Percentiles rank a stretch among this genome's conserved stretches.
Conservation (phyloP, 768 basidiomycete genomes). For the Collybiopsis confluens region DNA sequence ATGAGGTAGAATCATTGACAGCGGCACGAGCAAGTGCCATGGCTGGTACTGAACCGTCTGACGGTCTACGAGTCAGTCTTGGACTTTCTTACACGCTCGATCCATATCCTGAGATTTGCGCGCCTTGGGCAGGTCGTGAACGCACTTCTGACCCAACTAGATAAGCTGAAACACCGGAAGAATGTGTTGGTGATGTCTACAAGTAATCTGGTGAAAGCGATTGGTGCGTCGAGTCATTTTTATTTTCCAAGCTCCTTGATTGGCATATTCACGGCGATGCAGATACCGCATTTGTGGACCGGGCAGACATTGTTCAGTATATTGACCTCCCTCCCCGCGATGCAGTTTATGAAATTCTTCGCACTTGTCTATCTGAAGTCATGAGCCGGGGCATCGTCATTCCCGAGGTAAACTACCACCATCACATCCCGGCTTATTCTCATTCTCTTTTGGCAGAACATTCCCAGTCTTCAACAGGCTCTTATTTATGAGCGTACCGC, state of each 20-base stretch:
- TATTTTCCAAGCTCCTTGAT: neutral
- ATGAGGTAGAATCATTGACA: slow-evolving; percentile 95
- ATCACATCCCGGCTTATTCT: neutral
- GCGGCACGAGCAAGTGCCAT: slow-evolving; percentile 92
- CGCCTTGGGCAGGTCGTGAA: slow-evolving; percentile 76
- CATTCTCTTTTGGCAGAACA: slow-evolving; percentile 41
- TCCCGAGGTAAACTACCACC: slow-evolving; percentile 43
- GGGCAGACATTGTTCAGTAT: slow-evolving; percentile 95
- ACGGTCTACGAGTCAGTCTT: slow-evolving; percentile 74
- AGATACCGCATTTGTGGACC: slow-evolving; percentile 96
- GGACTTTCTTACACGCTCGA: neutral
- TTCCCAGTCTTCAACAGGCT: slow-evolving; percentile 61
- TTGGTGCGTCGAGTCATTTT: slow-evolving; percentile 49
- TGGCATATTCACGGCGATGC: neutral
- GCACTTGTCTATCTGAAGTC: slow-evolving; percentile 78
- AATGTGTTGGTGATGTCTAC: slow-evolving; percentile 97
- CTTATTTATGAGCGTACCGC: slow-evolving; percentile 49
- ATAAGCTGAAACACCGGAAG: slow-evolving; percentile 88
- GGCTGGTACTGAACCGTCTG: slow-evolving; percentile 93
- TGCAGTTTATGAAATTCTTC: slow-evolving; percentile 90
- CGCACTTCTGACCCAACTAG: slow-evolving; percentile 92
- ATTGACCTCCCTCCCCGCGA: slow-evolving; percentile 87
- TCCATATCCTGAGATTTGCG: neutral
- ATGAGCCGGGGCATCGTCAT: slow-evolving; percentile 67
- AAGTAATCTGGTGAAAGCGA: slow-evolving; percentile 91